These are phyloP conservation scores for Papiliotrema flavescens DNA, from an alignment of 1,284 basidiomycete genomes.

Conservation along the genomic window DNA sequence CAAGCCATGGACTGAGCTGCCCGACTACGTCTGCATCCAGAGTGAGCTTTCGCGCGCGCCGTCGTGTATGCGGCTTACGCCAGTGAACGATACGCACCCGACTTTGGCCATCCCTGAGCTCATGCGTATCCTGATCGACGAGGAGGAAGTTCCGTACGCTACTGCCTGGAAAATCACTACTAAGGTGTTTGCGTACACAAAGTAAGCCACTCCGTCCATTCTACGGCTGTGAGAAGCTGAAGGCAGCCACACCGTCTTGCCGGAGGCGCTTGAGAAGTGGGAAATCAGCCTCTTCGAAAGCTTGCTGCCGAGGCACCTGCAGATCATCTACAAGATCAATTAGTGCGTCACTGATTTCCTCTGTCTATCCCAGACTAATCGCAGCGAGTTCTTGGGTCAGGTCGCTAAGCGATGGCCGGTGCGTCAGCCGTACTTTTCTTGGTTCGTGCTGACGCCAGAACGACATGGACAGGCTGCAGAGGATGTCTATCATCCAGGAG, in stretches of 20 bases:
- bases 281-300: conserved; percentile 74
- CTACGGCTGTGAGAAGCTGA: conserved; percentile 1
- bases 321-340: conserved; percentile 82
- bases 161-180: conserved; percentile 80
- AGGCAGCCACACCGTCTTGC: conserved; percentile 33
- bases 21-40: conserved; percentile 83
- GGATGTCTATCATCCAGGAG: conserved; percentile 91
- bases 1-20: conserved; percentile 54
- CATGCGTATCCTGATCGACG: conserved; percentile 75
- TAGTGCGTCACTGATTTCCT: conserved; percentile 47
- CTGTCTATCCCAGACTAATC: conserved; percentile 20
- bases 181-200: conserved; percentile 89
- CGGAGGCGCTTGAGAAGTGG: conserved; percentile 67
- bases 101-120: conserved; percentile 90
- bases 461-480: conserved; percentile 68
- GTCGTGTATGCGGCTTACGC: neutral
- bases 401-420: conserved; percentile 86
- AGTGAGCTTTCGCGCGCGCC: conserved; percentile 25
- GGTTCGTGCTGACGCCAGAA: conserved; percentile 53
- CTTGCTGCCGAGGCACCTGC: conserved; percentile 64
- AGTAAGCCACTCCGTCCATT: conserved; percentile 40
- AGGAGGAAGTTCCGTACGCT: conserved; percentile 80
- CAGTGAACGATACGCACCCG: conserved; percentile 72
- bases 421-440: conserved; percentile 53
- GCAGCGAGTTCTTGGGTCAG: conserved; percentile 52